Percentiles rank a stretch among this genome's conserved stretches.
phyloP scores from a whole-genome alignment of 2,329 filamentous ascomycete species.

The Fusarium albosuccineum region DNA sequence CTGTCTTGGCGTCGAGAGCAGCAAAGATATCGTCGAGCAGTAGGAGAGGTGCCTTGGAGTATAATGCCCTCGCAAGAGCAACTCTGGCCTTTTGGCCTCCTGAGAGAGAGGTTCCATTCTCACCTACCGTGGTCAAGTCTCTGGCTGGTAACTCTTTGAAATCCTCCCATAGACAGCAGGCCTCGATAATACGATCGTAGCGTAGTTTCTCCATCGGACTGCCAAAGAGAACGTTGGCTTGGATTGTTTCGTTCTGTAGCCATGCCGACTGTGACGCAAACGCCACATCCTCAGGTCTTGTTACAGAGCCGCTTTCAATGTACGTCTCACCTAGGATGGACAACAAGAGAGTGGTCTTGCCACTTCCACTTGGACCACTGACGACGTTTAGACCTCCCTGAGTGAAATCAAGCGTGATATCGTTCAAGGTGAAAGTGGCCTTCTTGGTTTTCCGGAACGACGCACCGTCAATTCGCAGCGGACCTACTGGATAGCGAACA shows the following conservation, averaged over 20 bases:
- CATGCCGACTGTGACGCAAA: slow-evolving; percentile 70
- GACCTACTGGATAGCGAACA: slow-evolving; percentile 62
- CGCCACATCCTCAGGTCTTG: slow-evolving; percentile 64
- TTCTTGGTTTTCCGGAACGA: slow-evolving; percentile 64
- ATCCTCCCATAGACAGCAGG: slow-evolving; percentile 66
- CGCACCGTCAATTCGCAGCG: slow-evolving; percentile 60
- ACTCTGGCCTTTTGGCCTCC: slow-evolving; percentile 70
- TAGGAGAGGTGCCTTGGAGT: slow-evolving; percentile 67
- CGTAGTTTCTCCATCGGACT: slow-evolving; percentile 63
- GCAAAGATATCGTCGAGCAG: slow-evolving; percentile 72
- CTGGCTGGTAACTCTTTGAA: slow-evolving; percentile 63
- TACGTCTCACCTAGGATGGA: slow-evolving; percentile 68
- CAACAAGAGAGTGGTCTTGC: slow-evolving; percentile 68
- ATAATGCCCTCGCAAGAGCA: slow-evolving; percentile 68
- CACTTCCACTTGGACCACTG: slow-evolving; percentile 67
- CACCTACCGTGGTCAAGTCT: slow-evolving; percentile 66
- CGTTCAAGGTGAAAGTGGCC: slow-evolving; percentile 62
- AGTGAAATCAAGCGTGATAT: slow-evolving; percentile 65
- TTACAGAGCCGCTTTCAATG: slow-evolving; percentile 61
- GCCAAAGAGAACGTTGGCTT: slow-evolving; percentile 68
- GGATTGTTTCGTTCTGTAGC: slow-evolving; percentile 69
- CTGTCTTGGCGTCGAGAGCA: slow-evolving; percentile 70
- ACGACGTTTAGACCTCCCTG: slow-evolving; percentile 68
- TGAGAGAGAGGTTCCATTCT: slow-evolving; percentile 67
- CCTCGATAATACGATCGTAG: slow-evolving; percentile 68